Percentiles rank a stretch among this genome's conserved stretches.
phyloP scores from a whole-genome alignment of 345 rosid genomes.

The Eucalyptus cladocalyx region DNA sequence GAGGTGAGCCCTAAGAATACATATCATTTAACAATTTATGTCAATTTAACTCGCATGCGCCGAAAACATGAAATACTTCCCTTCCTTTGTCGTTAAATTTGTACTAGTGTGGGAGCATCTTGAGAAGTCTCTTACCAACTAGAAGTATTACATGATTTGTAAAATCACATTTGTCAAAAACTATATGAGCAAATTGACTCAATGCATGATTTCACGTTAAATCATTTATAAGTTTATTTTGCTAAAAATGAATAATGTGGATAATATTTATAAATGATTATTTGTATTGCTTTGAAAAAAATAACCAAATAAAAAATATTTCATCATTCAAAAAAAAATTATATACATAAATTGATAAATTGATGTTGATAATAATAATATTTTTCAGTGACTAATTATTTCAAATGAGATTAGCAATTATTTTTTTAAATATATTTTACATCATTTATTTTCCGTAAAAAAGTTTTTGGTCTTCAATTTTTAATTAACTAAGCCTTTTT shows the following conservation, averaged over 20 bases:
- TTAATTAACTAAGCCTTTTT: too few species aligned
- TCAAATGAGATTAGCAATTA: accelerated
- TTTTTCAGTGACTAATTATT: accelerated
- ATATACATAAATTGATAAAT: neutral
- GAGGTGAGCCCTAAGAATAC: neutral
- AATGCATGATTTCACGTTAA: neutral
- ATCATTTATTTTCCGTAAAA: too few species aligned
- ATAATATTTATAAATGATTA: neutral
- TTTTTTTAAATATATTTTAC: too few species aligned
- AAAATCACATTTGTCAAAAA: neutral
- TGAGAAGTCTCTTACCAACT: neutral
- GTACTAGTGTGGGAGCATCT: neutral
- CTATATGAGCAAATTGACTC: neutral
- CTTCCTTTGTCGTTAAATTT: neutral
- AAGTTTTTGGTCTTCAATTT: neutral
- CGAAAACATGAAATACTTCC: neutral
- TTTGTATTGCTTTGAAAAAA: neutral
- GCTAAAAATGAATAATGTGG: accelerated
- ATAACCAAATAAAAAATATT: neutral
- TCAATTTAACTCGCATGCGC: neutral
- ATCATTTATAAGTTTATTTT: accelerated
- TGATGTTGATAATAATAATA: too few species aligned
- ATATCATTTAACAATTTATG: neutral
- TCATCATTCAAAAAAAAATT: neutral
- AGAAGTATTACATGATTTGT: neutral